Evolutionary conservation across 164 flowering plant genomes (phyloP).

Genomic region (Magnolia sinica): DNA sequence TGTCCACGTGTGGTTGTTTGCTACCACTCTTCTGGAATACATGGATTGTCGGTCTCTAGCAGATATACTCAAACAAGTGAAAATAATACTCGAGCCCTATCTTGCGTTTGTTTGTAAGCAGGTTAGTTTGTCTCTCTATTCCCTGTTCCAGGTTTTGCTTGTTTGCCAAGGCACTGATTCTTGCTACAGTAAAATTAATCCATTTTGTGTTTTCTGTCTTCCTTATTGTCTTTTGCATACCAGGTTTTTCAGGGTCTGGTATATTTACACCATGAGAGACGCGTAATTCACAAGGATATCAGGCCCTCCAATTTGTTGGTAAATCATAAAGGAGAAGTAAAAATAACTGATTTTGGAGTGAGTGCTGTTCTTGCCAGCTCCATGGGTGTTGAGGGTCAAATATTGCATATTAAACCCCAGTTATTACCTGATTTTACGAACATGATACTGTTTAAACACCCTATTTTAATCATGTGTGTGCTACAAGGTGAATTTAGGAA

Average conservation of each 20-base stretch:
- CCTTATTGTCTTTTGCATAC: background rate
- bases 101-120: constrained; percentile 94
- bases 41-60: constrained; percentile 97
- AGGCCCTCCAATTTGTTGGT: constrained; percentile 95
- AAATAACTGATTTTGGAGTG: constrained; percentile 97
- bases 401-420: too few relatives aligned
- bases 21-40: constrained; percentile 90
- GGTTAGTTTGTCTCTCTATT: constrained; percentile 33
- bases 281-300: constrained; percentile 93
- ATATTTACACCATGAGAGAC: constrained; percentile 88
- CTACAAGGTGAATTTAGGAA: too few relatives aligned
- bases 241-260: constrained; percentile 94
- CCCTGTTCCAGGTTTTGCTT: background rate
- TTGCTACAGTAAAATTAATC: background rate
- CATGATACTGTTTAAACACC: too few relatives aligned
- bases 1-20: constrained; percentile 84
- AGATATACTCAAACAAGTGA: constrained; percentile 82
- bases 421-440: too few relatives aligned
- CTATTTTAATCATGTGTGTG: too few relatives aligned
- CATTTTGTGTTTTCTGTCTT: background rate
- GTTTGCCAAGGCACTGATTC: background rate
- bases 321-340: constrained; percentile 92
- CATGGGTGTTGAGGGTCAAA: too few relatives aligned
- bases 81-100: constrained; percentile 94
- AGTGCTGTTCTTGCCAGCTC: constrained; percentile 90